A percentile compares a stretch with the other conserved stretches of the same genome.
phyloP scores from a whole-genome alignment of 108 stramenopile species.

The Stephanodiscus triporus region DNA sequence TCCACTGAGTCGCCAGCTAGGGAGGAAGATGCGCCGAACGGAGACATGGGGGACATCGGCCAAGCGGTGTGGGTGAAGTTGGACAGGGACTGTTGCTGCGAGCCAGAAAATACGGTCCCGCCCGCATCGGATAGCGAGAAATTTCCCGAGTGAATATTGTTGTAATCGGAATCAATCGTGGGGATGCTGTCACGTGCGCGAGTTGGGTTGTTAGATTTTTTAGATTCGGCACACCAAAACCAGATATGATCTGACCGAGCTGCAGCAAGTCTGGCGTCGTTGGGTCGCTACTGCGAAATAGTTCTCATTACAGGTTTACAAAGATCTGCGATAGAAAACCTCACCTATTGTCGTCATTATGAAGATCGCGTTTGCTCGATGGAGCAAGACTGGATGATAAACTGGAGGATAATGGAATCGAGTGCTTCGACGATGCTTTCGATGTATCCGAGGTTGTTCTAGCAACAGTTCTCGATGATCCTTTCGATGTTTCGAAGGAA shows the following conservation, averaged over 20 bases:
- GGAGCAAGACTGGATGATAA: background rate
- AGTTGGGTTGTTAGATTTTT: background rate
- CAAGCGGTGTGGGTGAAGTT: slow-evolving; percentile 9
- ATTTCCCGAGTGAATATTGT: slow-evolving; percentile 20
- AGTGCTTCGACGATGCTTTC: background rate
- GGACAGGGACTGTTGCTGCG: slow-evolving; percentile 23
- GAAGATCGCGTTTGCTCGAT: background rate
- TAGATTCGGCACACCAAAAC: background rate
- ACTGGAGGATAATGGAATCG: background rate
- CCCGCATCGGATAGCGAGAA: slow-evolving; percentile 53
- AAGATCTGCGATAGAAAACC: background rate
- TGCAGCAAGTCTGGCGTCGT: background rate
- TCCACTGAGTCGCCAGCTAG: background rate
- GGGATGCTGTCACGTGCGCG: slow-evolving; percentile 19
- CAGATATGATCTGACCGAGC: too few species aligned
- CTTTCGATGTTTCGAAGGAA: background rate
- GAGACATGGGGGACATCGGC: slow-evolving; percentile 8
- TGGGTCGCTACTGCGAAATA: background rate
- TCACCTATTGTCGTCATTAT: slow-evolving; percentile 13
- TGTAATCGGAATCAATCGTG: slow-evolving; percentile 46
- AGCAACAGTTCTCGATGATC: background rate
- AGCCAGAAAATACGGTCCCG: slow-evolving; percentile 35
- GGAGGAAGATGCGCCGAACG: background rate
- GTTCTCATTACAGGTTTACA: background rate
- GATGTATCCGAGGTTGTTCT: background rate